Evolutionary conservation across 2,329 filamentous ascomycete species (phyloP).

Genomic region (Colletotrichum simmondsii): DNA sequence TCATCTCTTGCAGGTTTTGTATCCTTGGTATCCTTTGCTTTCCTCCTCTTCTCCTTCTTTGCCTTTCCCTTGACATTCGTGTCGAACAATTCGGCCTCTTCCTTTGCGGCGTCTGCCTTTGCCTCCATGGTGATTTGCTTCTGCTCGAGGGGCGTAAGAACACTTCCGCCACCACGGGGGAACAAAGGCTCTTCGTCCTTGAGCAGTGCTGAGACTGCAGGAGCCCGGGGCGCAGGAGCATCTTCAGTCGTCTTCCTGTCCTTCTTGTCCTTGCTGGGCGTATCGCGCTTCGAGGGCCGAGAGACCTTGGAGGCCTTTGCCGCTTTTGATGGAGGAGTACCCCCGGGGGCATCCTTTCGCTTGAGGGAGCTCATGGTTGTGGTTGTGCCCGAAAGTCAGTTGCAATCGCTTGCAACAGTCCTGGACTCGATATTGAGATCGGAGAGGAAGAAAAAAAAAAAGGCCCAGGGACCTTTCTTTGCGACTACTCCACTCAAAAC

Average conservation of each 20-base stretch:
- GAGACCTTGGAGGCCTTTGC: constrained; percentile 57
- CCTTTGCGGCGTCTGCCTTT: constrained; percentile 89
- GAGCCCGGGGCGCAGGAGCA: constrained; percentile 44
- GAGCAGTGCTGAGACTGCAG: constrained; percentile 55
- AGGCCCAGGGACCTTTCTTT: constrained; percentile 19
- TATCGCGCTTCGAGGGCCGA: constrained; percentile 59
- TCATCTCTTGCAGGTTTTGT: constrained; percentile 62
- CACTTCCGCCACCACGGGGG: constrained; percentile 89
- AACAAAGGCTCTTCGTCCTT: constrained; percentile 90
- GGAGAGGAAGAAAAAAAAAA: constrained; percentile 23
- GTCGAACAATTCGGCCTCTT: constrained; percentile 71
- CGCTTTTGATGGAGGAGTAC: constrained; percentile 59
- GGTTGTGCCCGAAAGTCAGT: constrained; percentile 23
- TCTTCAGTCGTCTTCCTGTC: constrained; percentile 44
- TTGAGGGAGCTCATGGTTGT: constrained; percentile 66
- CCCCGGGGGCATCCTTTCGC: constrained; percentile 67
- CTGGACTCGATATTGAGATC: constrained; percentile 20
- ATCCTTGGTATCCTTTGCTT: constrained; percentile 59
- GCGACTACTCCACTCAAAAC: constrained; percentile 28
- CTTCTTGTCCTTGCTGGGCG: constrained; percentile 46
- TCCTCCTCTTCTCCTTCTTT: constrained; percentile 67
- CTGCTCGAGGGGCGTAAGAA: constrained; percentile 92
- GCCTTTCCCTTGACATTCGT: constrained; percentile 57
- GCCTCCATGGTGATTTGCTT: constrained; percentile 97
- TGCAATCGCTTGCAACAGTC: constrained; percentile 33